A percentile compares a stretch with the other conserved stretches of the same genome.
Conservation (phyloP, 75 land plant genomes). For the Picea sitchensis region DNA sequence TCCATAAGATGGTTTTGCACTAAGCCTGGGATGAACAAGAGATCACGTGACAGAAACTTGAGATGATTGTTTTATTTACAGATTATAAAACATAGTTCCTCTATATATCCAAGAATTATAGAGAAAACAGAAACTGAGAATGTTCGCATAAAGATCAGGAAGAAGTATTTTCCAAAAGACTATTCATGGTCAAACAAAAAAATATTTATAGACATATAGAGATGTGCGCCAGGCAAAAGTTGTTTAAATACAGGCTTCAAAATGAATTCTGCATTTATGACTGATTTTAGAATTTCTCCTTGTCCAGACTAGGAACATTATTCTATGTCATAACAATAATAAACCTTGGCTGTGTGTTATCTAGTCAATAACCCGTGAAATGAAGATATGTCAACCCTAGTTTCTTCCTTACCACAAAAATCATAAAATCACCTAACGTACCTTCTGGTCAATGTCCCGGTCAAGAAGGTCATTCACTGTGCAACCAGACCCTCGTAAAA, state of each 20-base stretch:
- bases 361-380: not conserved
- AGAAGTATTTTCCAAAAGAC: not conserved
- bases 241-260: not conserved
- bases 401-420: not conserved
- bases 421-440: conserved; percentile 14
- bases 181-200: not conserved
- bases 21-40: not conserved
- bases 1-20: not conserved
- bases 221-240: not conserved
- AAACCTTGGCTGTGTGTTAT: not conserved
- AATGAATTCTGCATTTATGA: not conserved
- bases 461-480: conserved; percentile 96
- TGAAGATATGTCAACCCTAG: not conserved
- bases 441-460: conserved; percentile 87
- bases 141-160: not conserved
- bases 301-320: not conserved
- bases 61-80: not conserved
- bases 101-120: not conserved
- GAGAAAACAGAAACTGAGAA: not conserved
- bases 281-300: not conserved
- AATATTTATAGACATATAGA: not conserved
- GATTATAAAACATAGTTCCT: not conserved
- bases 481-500: conserved; percentile 95
- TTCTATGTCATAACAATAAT: not conserved
- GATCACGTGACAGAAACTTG: not conserved